Conservation (phyloP, 148 eudicot species). For the Oxyria digyna region DNA sequence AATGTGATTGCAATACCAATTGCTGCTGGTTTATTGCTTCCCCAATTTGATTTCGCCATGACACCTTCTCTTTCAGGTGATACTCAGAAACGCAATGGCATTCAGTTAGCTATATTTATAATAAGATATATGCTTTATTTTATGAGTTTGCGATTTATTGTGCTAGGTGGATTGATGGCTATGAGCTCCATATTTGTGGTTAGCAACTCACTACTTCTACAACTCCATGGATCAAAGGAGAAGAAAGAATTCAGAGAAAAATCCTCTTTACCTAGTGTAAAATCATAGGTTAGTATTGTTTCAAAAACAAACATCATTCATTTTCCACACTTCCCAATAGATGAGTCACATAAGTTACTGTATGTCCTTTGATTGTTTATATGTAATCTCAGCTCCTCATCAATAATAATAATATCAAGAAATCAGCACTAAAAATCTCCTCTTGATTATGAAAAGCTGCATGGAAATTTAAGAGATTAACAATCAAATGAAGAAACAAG, state of each 20-base stretch:
- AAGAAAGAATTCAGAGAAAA: slow-evolving; percentile 16
- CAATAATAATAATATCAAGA: background rate
- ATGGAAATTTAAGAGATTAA: background rate
- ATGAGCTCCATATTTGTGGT: slow-evolving; percentile 86
- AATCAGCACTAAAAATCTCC: background rate
- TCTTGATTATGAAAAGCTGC: background rate
- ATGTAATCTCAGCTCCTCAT: background rate
- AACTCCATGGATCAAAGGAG: slow-evolving; percentile 49
- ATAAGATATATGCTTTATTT: background rate
- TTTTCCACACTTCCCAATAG: background rate
- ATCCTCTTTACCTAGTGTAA: background rate
- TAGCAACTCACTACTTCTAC: slow-evolving; percentile 68
- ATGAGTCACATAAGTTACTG: background rate
- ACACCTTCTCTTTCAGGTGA: slow-evolving; percentile 93
- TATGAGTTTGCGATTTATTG: background rate
- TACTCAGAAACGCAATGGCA: background rate
- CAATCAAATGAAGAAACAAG: background rate
- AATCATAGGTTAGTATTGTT: background rate
- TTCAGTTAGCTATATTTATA: too few relatives aligned
- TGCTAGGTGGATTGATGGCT: slow-evolving; percentile 88
- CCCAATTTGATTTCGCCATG: slow-evolving; percentile 92
- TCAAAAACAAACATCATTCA: background rate
- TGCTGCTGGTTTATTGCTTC: slow-evolving; percentile 88
- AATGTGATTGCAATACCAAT: slow-evolving; percentile 71
- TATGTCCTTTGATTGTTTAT: background rate